Evolutionary conservation across 2,329 filamentous ascomycete genomes (phyloP).

Genomic region (Fusarium fracticaudum): DNA sequence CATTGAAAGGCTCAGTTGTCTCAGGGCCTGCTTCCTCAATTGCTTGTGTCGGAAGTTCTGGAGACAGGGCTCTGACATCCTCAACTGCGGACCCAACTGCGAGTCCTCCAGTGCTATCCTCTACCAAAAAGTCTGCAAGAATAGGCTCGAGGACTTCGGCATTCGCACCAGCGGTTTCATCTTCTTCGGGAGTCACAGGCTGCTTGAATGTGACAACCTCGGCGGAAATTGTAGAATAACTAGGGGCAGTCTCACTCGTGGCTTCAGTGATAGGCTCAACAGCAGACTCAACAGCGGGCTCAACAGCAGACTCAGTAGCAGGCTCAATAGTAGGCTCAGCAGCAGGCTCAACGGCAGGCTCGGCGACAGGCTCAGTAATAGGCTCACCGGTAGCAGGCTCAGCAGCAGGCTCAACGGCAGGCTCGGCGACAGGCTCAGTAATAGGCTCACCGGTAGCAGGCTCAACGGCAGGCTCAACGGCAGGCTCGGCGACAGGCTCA

Average conservation of each 20-base stretch:
- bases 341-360: neutral
- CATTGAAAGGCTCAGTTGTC: neutral
- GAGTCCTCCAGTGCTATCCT: neutral
- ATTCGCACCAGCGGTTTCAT: neutral
- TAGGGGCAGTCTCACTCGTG: neutral
- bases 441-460: too few species aligned
- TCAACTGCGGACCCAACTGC: neutral
- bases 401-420: neutral
- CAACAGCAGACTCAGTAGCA: neutral
- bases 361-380: neutral
- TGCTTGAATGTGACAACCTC: slow-evolving; percentile 12
- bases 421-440: neutral
- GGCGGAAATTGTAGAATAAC: neutral
- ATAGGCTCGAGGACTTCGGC: neutral
- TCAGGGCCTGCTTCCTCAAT: neutral
- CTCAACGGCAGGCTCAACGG: neutral
- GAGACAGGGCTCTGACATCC: neutral
- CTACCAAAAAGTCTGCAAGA: neutral
- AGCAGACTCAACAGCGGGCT: neutral
- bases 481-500: neutral
- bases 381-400: neutral
- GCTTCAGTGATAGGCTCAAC: neutral
- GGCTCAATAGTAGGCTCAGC: neutral
- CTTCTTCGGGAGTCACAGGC: neutral
- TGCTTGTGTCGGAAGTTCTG: neutral